These are phyloP conservation scores for Aspergillus sp. DNA, from an alignment of 2,329 filamentous ascomycete species.

Conservation along the genomic window DNA sequence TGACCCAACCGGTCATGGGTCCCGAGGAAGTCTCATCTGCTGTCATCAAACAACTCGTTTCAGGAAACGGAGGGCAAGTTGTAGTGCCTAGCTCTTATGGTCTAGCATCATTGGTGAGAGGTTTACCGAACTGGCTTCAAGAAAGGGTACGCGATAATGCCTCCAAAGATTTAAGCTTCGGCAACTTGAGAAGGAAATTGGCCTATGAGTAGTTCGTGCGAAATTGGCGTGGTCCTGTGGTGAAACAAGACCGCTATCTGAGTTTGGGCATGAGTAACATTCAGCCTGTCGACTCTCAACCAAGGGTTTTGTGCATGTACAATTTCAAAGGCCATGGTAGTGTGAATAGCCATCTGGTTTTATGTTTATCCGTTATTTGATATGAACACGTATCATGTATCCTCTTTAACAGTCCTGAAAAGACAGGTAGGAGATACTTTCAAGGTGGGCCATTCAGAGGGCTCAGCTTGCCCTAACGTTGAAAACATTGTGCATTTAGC, in stretches of 20 bases:
- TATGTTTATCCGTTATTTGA: background rate
- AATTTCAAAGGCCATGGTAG: background rate
- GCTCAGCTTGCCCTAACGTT: background rate
- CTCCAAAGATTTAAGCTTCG: background rate
- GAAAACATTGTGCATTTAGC: background rate
- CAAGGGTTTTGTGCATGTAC: background rate
- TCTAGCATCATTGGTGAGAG: slow-evolving; percentile 2
- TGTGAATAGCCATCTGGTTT: background rate
- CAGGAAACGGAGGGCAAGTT: slow-evolving; percentile 38
- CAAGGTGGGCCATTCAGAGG: background rate
- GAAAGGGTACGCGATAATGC: slow-evolving; percentile 13
- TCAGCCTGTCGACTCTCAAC: background rate
- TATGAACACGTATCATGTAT: background rate
- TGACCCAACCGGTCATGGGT: slow-evolving; percentile 14
- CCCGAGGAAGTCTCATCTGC: slow-evolving; percentile 32
- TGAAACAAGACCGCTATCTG: background rate
- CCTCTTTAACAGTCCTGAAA: background rate
- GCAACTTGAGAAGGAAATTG: background rate
- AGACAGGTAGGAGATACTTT: too few species aligned
- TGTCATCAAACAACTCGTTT: slow-evolving; percentile 41
- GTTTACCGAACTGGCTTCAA: slow-evolving; percentile 33
- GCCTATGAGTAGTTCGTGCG: background rate
- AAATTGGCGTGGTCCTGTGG: background rate
- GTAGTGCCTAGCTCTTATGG: slow-evolving; percentile 31
- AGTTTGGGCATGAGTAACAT: background rate